Evolutionary conservation across 495 filamentous ascomycete genomes (phyloP), one percentile per base, ranked within the genome.

Genomic region (Oleoguttula mirabilis): DNA sequence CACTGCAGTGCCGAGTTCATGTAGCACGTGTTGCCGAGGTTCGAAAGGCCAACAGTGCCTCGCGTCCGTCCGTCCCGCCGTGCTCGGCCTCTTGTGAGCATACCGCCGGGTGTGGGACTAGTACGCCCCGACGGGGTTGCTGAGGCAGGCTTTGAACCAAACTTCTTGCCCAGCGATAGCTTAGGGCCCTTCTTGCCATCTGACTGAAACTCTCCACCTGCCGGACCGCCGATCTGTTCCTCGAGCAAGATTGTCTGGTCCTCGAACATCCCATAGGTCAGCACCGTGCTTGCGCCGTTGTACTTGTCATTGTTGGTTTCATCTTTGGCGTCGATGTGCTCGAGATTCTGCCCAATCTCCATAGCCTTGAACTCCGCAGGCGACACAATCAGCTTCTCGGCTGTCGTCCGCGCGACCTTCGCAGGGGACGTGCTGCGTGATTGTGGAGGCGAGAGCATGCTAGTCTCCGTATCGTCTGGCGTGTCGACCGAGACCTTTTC

Each of bases 1-100:
- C 90, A 96, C 58, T 98, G 90, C 37, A 95, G 63, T 16, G 92
- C 90, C 12, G 90, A 93, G 62, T 95, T 95, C 85, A 95, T 94
- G 60, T 96, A 98, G 63, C 90, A 98, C 0, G 90, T 95, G 52
- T 98, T 98, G 14, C 90, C 90, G 20, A 96, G 63, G 54, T 98
- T 98, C 40, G 72, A 76, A 33, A 98, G 63, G 21, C 90, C 90
- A 32, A 85, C 82, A 21, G 72, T 79, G 12, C 88, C 88, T 21
- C 73, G 62, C 10, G 71, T 69, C 37, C 79, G 73, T 1, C 77
- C 80, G 41, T 71, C 72, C 43, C 70, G 71, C 43, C 76, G 72
- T 2, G 74, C 63, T 36, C 83, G 69, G 39, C 84, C 82, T 39
- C 83, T 66, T 0, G 80, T 81, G 25, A 82, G 64, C 20, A 61